phyloP scores from a whole-genome alignment of 495 filamentous ascomycete species.

The Trichoderma gamsii region DNA sequence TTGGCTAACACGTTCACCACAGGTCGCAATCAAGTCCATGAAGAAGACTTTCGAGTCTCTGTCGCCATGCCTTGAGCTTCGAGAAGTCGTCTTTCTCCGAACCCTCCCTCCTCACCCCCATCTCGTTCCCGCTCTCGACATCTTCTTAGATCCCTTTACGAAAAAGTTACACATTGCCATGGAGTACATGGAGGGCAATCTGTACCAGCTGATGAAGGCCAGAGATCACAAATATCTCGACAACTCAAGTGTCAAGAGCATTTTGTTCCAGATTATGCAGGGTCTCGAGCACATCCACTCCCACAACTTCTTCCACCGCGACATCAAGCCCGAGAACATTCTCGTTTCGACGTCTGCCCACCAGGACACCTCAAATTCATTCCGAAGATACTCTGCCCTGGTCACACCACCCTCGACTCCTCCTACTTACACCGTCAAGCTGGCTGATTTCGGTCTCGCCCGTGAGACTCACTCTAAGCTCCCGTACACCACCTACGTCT shows the following conservation, averaged over 20 bases:
- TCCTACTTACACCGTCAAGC: conserved; percentile 91
- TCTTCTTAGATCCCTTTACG: conserved; percentile 93
- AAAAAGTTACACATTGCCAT: conserved; percentile 97
- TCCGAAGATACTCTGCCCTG: conserved; percentile 84
- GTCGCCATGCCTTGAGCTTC: conserved; percentile 77
- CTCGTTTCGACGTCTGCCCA: conserved; percentile 87
- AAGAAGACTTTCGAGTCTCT: conserved; percentile 98
- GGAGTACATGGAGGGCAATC: conserved; percentile 99
- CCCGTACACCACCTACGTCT: conserved; percentile 97
- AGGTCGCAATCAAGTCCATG: conserved; percentile 99
- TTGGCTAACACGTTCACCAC: conserved; percentile 17
- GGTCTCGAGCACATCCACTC: conserved; percentile 96
- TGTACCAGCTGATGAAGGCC: conserved; percentile 98
- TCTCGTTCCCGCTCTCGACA: conserved; percentile 93
- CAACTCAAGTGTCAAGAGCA: conserved; percentile 89
- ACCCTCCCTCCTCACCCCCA: conserved; percentile 83
- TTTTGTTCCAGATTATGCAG: conserved; percentile 92
- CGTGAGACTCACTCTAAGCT: conserved; percentile 93
- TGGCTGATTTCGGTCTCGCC: conserved; percentile 98
- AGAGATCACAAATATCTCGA: conserved; percentile 92
- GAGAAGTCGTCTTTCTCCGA: conserved; percentile 93
- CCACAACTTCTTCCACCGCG: conserved; percentile 96
- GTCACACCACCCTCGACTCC: conserved; percentile 94
- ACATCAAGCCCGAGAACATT: conserved; percentile 99
- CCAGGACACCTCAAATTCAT: conserved; percentile 70